Percentiles rank a stretch among this genome's conserved stretches.
Conservation (phyloP, 148 eudicot genomes). For the Cornus controversa region DNA sequence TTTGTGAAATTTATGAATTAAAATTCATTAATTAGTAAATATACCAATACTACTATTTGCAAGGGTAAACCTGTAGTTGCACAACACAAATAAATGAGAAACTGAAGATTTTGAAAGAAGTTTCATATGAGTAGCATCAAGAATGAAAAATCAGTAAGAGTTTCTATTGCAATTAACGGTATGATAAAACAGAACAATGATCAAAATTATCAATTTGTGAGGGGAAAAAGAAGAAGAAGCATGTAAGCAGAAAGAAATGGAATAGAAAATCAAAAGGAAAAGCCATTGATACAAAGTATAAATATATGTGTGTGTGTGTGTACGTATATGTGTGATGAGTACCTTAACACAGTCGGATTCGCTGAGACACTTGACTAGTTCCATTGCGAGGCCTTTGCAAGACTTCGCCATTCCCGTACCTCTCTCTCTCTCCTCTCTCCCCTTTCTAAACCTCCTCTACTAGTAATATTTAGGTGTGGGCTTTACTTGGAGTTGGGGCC, state of each 20-base stretch:
- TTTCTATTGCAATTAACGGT: neutral
- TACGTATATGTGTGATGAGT: neutral
- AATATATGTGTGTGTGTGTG: neutral
- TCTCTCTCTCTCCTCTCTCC: neutral
- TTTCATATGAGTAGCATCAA: neutral
- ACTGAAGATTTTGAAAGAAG: neutral
- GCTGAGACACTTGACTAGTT: conserved; percentile 85
- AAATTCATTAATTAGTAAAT: too few relatives aligned
- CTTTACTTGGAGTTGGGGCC: too few relatives aligned
- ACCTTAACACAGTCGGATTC: conserved; percentile 92
- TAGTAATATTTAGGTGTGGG: neutral
- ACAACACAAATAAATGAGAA: neutral
- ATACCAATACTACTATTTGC: too few relatives aligned
- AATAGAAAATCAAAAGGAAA: neutral
- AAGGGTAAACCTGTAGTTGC: conserved; percentile 2
- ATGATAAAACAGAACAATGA: neutral
- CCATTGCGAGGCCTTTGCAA: conserved; percentile 84
- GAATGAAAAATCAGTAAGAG: neutral
- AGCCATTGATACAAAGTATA: neutral
- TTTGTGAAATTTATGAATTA: neutral
- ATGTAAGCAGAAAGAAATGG: neutral
- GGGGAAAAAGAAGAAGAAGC: neutral
- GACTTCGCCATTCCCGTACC: conserved; percentile 67
- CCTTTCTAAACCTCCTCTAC: neutral
- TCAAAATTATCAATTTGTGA: neutral